Conservation (phyloP, 768 basidiomycete species). For the Lyophyllum atratum region DNA sequence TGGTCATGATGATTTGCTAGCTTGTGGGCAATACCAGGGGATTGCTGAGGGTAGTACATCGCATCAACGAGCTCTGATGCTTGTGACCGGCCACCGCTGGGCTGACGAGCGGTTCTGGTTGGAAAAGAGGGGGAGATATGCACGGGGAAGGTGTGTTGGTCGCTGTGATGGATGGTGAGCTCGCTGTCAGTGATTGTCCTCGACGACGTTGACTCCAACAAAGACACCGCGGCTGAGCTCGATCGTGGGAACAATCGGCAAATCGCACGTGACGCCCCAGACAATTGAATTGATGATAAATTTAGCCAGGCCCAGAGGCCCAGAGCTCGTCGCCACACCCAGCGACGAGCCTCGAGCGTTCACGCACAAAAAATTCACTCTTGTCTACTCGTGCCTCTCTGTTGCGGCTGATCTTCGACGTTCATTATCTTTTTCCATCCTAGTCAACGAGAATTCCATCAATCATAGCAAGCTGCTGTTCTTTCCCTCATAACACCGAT, state of each 20-base stretch:
- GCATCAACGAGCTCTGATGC: constrained; percentile 38
- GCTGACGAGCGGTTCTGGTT: not conserved
- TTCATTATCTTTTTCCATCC: too few relatives aligned
- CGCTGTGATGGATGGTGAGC: constrained; percentile 17
- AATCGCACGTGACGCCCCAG: constrained; percentile 14
- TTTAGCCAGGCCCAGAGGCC: too few relatives aligned
- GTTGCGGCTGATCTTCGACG: too few relatives aligned
- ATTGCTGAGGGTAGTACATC: constrained; percentile 88
- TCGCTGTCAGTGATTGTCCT: constrained; percentile 12
- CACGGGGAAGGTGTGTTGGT: constrained; percentile 3
- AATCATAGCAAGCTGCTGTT: too few relatives aligned
- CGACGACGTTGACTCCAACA: constrained; percentile 22
- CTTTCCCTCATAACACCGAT: too few relatives aligned
- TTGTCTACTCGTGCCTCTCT: too few relatives aligned
- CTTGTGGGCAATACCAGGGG: constrained; percentile 79
- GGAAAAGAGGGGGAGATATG: not conserved
- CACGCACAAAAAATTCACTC: too few relatives aligned
- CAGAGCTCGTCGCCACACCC: not conserved
- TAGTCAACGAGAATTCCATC: too few relatives aligned
- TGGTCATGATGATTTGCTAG: constrained; percentile 76
- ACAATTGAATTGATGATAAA: constrained; percentile 2
- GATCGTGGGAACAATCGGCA: constrained; percentile 21
- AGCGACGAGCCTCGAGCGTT: too few relatives aligned
- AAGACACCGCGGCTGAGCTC: constrained; percentile 18
- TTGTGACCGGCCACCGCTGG: constrained; percentile 6